Evolutionary conservation across 176 grass and related monocot species (phyloP).

Genomic region (Musa schizocarpa): DNA sequence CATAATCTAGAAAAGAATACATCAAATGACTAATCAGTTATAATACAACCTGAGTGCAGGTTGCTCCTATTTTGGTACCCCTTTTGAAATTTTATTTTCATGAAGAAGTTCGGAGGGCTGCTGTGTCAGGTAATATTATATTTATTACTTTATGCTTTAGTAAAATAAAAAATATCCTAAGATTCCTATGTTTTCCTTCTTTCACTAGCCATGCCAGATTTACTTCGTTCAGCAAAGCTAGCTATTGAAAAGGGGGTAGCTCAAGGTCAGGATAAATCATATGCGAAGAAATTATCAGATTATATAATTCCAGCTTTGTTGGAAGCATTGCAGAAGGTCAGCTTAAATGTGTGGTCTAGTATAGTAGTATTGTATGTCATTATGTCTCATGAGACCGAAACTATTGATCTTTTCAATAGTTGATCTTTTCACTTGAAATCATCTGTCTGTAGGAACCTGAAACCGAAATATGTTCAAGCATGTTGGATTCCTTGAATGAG

Average conservation of each 20-base stretch:
- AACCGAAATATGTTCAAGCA: conserved; percentile 85
- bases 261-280: conserved; percentile 85
- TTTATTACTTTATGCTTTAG: conserved; percentile 2
- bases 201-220: conserved; percentile 84
- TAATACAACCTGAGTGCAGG: conserved; percentile 38
- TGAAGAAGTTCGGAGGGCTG: conserved; percentile 96
- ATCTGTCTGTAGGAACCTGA: conserved; percentile 59
- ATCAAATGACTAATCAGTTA: background rate
- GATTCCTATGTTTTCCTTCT: conserved; percentile 13
- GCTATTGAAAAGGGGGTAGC: conserved; percentile 87
- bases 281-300: conserved; percentile 88
- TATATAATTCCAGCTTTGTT: conserved; percentile 91
- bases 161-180: background rate
- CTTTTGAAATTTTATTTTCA: conserved; percentile 98
- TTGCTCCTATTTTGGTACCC: conserved; percentile 91
- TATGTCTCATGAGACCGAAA: background rate
- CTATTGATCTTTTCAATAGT: too few species aligned
- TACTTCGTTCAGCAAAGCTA: conserved; percentile 80
- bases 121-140: conserved; percentile 63
- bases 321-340: conserved; percentile 92
- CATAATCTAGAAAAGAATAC: background rate
- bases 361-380: background rate
- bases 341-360: background rate
- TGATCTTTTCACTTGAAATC: background rate
- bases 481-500: conserved; percentile 92